Evolutionary conservation across 2,329 filamentous ascomycete species (phyloP).

Genomic region (Fusarium illudens): DNA sequence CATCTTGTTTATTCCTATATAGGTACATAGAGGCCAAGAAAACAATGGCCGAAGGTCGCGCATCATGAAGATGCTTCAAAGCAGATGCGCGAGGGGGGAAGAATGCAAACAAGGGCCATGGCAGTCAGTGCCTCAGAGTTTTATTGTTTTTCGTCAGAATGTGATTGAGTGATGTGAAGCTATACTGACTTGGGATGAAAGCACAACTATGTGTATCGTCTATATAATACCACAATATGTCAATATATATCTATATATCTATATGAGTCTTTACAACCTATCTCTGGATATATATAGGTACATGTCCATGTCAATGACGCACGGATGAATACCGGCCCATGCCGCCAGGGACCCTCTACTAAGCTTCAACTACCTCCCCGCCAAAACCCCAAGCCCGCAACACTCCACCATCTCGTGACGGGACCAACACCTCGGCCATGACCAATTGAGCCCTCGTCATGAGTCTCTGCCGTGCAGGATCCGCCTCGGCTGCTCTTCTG

Average conservation of each 20-base stretch:
- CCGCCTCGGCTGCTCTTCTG: conserved; percentile 40
- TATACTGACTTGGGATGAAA: background rate
- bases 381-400: background rate
- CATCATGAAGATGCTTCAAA: conserved; percentile 34
- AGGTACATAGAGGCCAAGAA: conserved; percentile 37
- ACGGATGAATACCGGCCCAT: conserved; percentile 36
- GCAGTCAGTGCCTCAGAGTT: conserved; percentile 27
- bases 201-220: background rate
- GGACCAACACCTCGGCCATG: conserved; percentile 33
- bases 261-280: background rate
- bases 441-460: conserved; percentile 44
- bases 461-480: conserved; percentile 42
- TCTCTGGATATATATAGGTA: too few species aligned
- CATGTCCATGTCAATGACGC: conserved; percentile 24
- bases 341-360: background rate
- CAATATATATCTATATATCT: background rate
- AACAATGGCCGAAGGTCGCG: conserved; percentile 28
- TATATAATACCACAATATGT: background rate
- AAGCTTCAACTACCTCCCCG: background rate
- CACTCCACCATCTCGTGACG: conserved; percentile 29
- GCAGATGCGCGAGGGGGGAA: conserved; percentile 26
- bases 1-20: conserved; percentile 36
- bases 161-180: background rate
- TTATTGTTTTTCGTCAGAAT: background rate
- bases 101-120: conserved; percentile 36